Evolutionary conservation across 2,329 filamentous ascomycete species (phyloP).

Genomic region (Fusarium begoniae): DNA sequence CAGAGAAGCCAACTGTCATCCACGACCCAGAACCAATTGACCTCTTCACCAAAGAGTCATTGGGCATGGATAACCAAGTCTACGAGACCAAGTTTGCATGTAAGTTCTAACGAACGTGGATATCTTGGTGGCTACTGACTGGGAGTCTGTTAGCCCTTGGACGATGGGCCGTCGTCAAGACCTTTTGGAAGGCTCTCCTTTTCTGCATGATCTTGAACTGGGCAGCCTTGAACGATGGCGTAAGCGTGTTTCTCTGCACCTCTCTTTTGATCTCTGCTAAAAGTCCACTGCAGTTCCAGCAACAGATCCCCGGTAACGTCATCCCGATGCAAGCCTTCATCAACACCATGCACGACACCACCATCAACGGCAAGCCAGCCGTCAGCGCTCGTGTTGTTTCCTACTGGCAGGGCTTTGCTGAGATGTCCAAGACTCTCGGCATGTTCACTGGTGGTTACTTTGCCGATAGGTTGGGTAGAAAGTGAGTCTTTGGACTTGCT

Average conservation of each 20-base stretch:
- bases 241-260: fast-evolving
- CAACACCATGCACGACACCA: conserved; percentile 13
- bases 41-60: background rate
- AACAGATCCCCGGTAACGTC: background rate
- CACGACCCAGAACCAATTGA: background rate
- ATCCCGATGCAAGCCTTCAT: conserved; percentile 14
- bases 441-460: background rate
- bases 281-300: background rate
- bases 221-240: background rate
- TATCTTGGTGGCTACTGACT: background rate
- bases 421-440: conserved; percentile 14
- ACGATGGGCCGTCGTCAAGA: background rate
- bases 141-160: background rate
- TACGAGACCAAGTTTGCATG: background rate
- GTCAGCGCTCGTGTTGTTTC: conserved; percentile 19
- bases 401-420: conserved; percentile 19
- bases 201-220: conserved; percentile 8
- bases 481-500: background rate
- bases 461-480: background rate
- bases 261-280: background rate
- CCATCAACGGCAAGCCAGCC: conserved; percentile 3
- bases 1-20: background rate
- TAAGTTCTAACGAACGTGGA: background rate
- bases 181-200: conserved; percentile 2
- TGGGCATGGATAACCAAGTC: background rate